Conservation (phyloP, 306 rosid species). For the Fragaria ananassa region DNA sequence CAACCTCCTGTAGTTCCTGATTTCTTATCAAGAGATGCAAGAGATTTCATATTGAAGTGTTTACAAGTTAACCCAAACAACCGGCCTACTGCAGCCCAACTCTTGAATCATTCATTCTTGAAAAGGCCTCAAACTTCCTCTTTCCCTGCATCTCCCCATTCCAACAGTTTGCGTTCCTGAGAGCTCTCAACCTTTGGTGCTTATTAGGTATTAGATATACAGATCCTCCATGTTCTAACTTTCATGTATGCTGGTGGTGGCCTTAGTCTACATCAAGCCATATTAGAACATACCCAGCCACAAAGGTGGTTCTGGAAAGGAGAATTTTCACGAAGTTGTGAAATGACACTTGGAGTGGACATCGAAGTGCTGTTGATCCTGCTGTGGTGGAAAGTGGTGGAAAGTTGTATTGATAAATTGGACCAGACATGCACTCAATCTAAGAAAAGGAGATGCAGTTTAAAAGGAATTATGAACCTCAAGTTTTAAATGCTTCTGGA, state of each 20-base stretch:
- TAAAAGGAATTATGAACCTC: background rate
- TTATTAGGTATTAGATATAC: background rate
- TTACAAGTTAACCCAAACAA: slow-evolving; percentile 56
- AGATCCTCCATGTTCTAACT: background rate
- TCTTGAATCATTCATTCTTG: slow-evolving; percentile 68
- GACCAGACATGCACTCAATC: background rate
- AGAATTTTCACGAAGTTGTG: no score
- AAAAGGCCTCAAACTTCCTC: slow-evolving; percentile 51
- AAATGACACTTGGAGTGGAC: background rate
- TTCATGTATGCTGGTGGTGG: background rate
- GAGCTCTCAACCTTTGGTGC: background rate
- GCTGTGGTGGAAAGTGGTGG: no score
- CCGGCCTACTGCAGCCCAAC: slow-evolving; percentile 70
- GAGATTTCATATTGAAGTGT: slow-evolving; percentile 69
- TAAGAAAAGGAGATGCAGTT: background rate
- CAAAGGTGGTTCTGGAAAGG: background rate
- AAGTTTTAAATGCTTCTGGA: background rate
- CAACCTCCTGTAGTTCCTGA: slow-evolving; percentile 63
- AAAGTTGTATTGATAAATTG: no score
- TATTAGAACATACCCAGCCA: background rate
- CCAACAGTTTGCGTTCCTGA: background rate
- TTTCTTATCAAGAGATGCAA: slow-evolving; percentile 66
- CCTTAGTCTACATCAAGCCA: background rate
- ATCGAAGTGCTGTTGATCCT: background rate
- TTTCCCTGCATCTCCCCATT: slow-evolving; percentile 60